phyloP scores from a whole-genome alignment of 176 grass and related monocot genomes.

The Cymbopogon citratus region DNA sequence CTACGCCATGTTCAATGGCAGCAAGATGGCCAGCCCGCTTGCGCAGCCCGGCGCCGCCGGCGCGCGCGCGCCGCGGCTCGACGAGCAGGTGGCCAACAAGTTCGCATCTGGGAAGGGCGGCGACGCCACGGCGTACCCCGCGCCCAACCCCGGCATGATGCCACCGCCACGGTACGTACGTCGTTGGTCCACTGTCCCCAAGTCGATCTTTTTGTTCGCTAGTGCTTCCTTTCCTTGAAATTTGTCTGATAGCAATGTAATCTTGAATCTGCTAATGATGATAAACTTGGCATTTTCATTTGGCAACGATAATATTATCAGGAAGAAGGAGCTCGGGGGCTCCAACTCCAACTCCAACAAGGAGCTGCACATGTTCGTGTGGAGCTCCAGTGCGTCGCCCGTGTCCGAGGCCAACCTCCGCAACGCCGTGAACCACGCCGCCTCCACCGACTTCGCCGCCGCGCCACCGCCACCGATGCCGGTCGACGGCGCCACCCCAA shows the following conservation, averaged over 20 bases:
- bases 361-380: conserved; percentile 93
- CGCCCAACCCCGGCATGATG: conserved; percentile 73
- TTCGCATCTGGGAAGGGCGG: conserved; percentile 29
- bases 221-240: background rate
- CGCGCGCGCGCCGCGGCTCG: conserved; percentile 28
- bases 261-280: background rate
- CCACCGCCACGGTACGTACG: conserved; percentile 42
- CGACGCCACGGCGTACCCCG: conserved; percentile 40
- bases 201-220: background rate
- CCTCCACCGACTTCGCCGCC: conserved; percentile 63
- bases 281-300: background rate
- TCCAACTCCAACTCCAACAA: conserved; percentile 76
- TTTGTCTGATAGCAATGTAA: background rate
- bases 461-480: background rate
- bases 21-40: conserved; percentile 60
- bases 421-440: conserved; percentile 88
- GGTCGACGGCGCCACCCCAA: conserved; percentile 52
- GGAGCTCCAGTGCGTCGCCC: conserved; percentile 84
- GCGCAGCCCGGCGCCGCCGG: conserved; percentile 15
- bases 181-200: background rate
- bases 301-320: background rate
- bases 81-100: conserved; percentile 57
- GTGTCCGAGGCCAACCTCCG: conserved; percentile 91
- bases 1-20: conserved; percentile 89
- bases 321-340: conserved; percentile 68